Percentiles rank a stretch among this genome's conserved stretches.
These are phyloP conservation scores for Exophiala dermatitidis DNA, from an alignment of 2,329 filamentous ascomycete genomes.

Conservation along the genomic window DNA sequence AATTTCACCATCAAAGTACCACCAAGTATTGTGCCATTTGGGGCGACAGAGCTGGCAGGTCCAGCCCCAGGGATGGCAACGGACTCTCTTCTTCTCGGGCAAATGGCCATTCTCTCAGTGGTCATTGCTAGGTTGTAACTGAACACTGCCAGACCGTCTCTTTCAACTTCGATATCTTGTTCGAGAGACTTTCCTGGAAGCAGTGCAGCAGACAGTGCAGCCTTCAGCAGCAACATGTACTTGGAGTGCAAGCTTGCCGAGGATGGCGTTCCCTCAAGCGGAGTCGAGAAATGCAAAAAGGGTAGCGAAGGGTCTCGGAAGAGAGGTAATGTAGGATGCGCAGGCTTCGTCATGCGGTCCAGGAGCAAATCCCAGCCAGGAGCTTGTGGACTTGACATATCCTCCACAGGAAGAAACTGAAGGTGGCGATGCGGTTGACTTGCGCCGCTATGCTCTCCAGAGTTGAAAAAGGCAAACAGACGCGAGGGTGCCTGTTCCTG, in stretches of 20 bases:
- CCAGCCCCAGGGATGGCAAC: conserved; percentile 36
- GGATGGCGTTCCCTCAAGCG: conserved; percentile 8
- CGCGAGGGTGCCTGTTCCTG: conserved; percentile 17
- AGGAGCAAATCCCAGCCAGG: conserved; percentile 45
- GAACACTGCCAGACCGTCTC: conserved; percentile 32
- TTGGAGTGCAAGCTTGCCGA: conserved; percentile 31
- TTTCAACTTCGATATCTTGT: conserved; percentile 12
- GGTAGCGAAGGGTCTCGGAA: conserved; percentile 39
- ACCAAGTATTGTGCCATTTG: conserved; percentile 52
- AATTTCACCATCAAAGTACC: conserved; percentile 55
- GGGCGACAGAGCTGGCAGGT: conserved; percentile 39
- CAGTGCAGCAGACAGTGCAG: conserved; percentile 28
- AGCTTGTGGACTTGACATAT: conserved; percentile 32
- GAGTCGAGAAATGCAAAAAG: conserved; percentile 23
- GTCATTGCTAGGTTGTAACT: conserved; percentile 56
- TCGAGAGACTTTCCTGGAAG: conserved; percentile 6
- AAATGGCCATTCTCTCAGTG: conserved; percentile 46
- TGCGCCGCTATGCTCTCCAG: conserved; percentile 42
- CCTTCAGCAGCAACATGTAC: conserved; percentile 40
- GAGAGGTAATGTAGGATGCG: conserved; percentile 39
- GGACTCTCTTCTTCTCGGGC: conserved; percentile 44
- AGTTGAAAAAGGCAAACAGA: conserved; percentile 46
- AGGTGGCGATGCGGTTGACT: conserved; percentile 44
- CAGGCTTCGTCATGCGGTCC: conserved; percentile 33
- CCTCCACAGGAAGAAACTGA: conserved; percentile 43